Evolutionary conservation across 768 basidiomycete species (phyloP), one percentile per base, ranked within the genome.

Genomic region (Russula ochroleuca): DNA sequence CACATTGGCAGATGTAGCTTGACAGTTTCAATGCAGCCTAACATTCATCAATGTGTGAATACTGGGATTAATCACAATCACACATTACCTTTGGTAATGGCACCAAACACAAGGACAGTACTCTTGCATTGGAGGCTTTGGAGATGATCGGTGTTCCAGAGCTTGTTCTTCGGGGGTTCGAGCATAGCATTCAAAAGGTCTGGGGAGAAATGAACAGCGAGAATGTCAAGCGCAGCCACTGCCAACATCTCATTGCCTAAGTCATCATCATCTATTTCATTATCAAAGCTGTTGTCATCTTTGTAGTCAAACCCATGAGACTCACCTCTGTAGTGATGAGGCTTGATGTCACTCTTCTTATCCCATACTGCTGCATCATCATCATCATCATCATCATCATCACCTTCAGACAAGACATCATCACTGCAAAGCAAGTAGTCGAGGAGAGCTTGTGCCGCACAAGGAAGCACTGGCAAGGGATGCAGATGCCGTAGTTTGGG

Each of bases 201-300:
- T n/a, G 81, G 82, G 40, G 88, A 86, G 70, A 98, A 98, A 47
- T 92, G 85, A 19, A 98, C 94, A 2, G 94, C 94, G 63, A 99
- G 83, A 31, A 99, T 95, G 73, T 99, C 97, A 62, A 99, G 79
- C 11, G 97, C 97, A 0, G 97, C 97, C 0, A 97, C 97, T 1
- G 94, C 93, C 97, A 99, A 89, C 81, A 92, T 90, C 72, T 98
- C 96, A 63, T 98, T 96, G 15, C 93, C 94, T 68, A 96, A 94
- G 63, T 95, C 93, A 49, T 92, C 88, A 64, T 93, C 90, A 67
- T 94, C 88, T 67, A 87, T 79, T 68, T 95, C 86, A 65, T 92
- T 86, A 62, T 94, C 92, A 48, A 72, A 73, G 23, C 69, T 69
- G 2, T 95, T 0, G 7, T 76, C 80, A 23, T 75, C 78, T 6